Conservation (phyloP, 116 monocot species). For the Phalaenopsis hybrid region DNA sequence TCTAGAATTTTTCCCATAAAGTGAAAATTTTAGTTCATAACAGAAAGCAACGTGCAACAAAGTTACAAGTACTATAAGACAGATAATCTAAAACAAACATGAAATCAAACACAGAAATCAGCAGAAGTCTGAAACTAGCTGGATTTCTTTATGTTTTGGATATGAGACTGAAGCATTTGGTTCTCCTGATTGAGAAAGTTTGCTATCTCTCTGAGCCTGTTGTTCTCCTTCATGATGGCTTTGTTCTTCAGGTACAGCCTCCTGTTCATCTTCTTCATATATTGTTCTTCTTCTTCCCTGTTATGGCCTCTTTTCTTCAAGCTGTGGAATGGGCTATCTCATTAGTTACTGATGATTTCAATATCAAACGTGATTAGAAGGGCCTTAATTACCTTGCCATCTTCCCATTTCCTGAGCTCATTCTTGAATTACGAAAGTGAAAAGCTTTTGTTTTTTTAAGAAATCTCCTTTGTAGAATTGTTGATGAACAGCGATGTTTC, state of each 20-base stretch:
- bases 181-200: neutral
- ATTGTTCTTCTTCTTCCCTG: neutral
- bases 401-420: neutral
- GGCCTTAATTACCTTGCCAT: neutral
- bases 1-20: neutral
- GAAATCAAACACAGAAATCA: neutral
- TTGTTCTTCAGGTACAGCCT: neutral
- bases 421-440: neutral
- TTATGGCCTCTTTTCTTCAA: neutral
- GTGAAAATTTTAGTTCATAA: neutral
- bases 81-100: neutral
- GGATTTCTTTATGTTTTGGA: neutral
- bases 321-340: neutral
- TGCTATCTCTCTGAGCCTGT: conserved; percentile 2
- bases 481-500: neutral
- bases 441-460: neutral
- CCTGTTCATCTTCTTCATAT: neutral
- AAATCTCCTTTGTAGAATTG: neutral
- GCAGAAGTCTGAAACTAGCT: neutral
- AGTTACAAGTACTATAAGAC: neutral
- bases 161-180: neutral
- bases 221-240: neutral
- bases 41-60: neutral
- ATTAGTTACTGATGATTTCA: neutral
- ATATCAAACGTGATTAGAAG: neutral